Base-by-base conservation (phyloP, 768 basidiomycete species). In the Brasilioporus rufonigricans region DNA sequence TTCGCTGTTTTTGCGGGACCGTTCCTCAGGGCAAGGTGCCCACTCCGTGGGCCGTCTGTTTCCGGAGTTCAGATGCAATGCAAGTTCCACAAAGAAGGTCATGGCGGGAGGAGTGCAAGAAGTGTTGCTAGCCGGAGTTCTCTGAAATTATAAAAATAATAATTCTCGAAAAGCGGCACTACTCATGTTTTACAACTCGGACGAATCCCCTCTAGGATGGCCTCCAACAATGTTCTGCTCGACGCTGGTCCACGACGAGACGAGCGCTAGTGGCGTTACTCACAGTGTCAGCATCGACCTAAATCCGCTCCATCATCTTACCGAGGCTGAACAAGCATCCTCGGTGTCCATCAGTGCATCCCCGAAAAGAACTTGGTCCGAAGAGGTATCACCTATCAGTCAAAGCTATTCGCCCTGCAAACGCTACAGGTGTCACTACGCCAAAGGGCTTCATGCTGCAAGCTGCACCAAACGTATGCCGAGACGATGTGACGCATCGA, bases 91-190 rank as follows among this genome's bases (percentile, higher is more conserved):
- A 44, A 39, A 26, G 44, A 54, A 32, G 57, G 58, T 56, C 66
- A 64, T 70, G 68, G 48, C 52, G 56, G 62, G 53, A 65, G 39
- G 63, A 67, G 56, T 56, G 48, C 54, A 69, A 70, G 63, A 60
- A 64, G 60, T 57, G 50, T 66, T 61, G 39, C 49, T 61, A 68
- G 61, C 64, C 62, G 60, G 64, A 59, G 57, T 70, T 65, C 55
- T 58, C 54, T 68, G 59, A 62, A 68, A 68, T 63, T 62, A 52
- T 41, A 61, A 43, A 58, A 59, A 61, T 61, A 69, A 67, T 61
- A 69, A 65, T 70, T 68, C 67, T 70, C 59, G 58, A 63, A 70
- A 68, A 58, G 56, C 50, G 33, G 54, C 45, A 39, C 54, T 39
- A 39, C 56, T 54, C 61, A 44, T 21, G 59, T 50, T 26, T 44